These are phyloP conservation scores for Entonaema liquescens DNA, from an alignment of 495 filamentous ascomycete genomes.

Conservation along the genomic window DNA sequence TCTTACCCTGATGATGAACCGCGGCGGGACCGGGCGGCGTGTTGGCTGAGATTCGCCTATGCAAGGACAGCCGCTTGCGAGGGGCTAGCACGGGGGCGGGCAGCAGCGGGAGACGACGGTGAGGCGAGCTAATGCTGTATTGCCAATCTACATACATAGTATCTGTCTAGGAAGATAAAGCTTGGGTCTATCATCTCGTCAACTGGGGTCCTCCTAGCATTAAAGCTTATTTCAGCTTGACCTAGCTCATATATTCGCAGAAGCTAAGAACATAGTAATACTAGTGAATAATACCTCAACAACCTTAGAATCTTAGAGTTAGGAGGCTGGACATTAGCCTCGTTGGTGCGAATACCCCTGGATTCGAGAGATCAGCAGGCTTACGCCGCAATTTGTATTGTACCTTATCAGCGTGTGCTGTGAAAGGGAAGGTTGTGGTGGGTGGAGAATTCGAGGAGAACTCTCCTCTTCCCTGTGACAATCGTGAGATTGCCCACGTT, in stretches of 20 bases:
- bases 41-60: slow-evolving; percentile 13
- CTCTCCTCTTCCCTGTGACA: not conserved
- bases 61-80: slow-evolving; percentile 24
- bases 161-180: not conserved
- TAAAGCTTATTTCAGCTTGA: not conserved
- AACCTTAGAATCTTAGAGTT: not conserved
- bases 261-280: not conserved
- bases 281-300: not conserved
- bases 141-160: not conserved
- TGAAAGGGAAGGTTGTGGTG: not conserved
- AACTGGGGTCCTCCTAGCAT: not conserved
- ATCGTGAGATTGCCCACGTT: not conserved
- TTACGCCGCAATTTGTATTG: not conserved
- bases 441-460: not conserved
- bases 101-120: not conserved
- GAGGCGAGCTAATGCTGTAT: not conserved
- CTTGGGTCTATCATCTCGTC: not conserved
- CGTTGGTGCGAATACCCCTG: not conserved
- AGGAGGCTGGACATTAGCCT: not conserved
- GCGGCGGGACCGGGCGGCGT: slow-evolving; percentile 18
- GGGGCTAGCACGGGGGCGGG: not conserved
- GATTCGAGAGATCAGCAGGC: not conserved
- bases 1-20: slow-evolving; percentile 21
- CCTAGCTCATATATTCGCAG: not conserved
- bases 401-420: not conserved